Evolutionary conservation across 2,329 filamentous ascomycete species (phyloP).

Genomic region (Verticillium longisporum): DNA sequence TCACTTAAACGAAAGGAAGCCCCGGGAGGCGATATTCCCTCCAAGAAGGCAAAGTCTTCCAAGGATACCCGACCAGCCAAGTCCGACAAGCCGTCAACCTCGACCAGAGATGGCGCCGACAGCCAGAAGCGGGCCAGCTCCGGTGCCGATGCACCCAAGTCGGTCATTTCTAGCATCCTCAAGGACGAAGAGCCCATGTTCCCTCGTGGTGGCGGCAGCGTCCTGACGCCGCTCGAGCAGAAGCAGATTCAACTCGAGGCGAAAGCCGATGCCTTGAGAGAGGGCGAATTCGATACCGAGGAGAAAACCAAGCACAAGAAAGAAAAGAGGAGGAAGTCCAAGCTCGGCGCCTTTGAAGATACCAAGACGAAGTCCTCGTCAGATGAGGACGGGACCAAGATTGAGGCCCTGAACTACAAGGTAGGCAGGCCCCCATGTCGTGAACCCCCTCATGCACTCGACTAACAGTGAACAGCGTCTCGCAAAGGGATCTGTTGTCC

Average conservation of each 20-base stretch:
- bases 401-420: conserved; percentile 87
- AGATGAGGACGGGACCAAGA: conserved; percentile 56
- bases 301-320: conserved; percentile 34
- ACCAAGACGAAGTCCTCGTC: conserved; percentile 46
- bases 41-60: conserved; percentile 40
- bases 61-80: conserved; percentile 42
- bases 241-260: conserved; percentile 96
- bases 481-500: conserved; percentile 75
- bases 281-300: conserved; percentile 51
- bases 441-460: background rate
- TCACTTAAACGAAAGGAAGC: conserved; percentile 53
- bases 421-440: conserved; percentile 34
- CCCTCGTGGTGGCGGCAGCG: conserved; percentile 83
- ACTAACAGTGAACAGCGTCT: conserved; percentile 56
- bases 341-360: conserved; percentile 36
- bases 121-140: conserved; percentile 24
- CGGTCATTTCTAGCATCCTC: conserved; percentile 34
- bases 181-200: conserved; percentile 85
- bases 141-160: conserved; percentile 21
- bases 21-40: conserved; percentile 40
- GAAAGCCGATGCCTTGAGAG: conserved; percentile 84
- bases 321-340: conserved; percentile 44
- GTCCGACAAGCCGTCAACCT: conserved; percentile 24
- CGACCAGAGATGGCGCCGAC: conserved; percentile 26
- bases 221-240: conserved; percentile 87